A percentile compares a stretch with the other conserved stretches of the same genome.
These are phyloP conservation scores for Drechslera avenae DNA, from an alignment of 2,329 filamentous ascomycete species.

Conservation along the genomic window DNA sequence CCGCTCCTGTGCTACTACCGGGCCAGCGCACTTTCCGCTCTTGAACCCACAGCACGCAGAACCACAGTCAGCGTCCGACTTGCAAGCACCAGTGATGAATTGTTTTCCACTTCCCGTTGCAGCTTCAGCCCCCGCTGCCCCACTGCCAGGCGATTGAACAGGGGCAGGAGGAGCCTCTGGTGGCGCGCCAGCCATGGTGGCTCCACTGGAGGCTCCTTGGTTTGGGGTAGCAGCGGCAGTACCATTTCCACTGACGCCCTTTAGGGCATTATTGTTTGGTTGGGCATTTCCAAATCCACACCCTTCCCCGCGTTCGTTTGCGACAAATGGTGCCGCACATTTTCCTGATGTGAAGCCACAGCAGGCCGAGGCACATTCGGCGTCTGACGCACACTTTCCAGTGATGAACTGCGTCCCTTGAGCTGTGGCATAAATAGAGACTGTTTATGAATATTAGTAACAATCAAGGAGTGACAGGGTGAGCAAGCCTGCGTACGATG, in stretches of 20 bases:
- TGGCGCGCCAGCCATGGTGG: background rate
- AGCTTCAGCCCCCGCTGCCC: constrained; percentile 7
- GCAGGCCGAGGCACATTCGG: constrained; percentile 32
- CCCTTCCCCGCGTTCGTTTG: constrained; percentile 43
- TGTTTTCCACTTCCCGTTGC: constrained; percentile 33
- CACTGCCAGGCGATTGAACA: too few relatives aligned
- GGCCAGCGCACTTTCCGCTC: constrained; percentile 38
- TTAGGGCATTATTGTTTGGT: constrained; percentile 40
- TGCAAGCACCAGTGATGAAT: constrained; percentile 49
- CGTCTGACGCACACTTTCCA: constrained; percentile 32
- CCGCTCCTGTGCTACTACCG: constrained; percentile 41
- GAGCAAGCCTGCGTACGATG: constrained; percentile 19
- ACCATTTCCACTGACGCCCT: constrained; percentile 15
- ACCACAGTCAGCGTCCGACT: constrained; percentile 47
- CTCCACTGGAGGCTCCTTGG: background rate
- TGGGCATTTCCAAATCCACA: constrained; percentile 46
- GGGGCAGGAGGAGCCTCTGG: too few relatives aligned
- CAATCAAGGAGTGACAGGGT: too few relatives aligned
- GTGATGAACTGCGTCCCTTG: constrained; percentile 42
- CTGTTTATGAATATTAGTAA: constrained; percentile 13
- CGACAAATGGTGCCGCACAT: constrained; percentile 41
- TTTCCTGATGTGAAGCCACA: constrained; percentile 42
- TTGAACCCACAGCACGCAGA: constrained; percentile 47
- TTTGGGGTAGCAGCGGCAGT: constrained; percentile 6
- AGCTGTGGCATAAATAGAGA: constrained; percentile 32